These are phyloP conservation scores for Fusarium equiseti DNA, from an alignment of 2,329 filamentous ascomycete genomes.

Conservation along the genomic window DNA sequence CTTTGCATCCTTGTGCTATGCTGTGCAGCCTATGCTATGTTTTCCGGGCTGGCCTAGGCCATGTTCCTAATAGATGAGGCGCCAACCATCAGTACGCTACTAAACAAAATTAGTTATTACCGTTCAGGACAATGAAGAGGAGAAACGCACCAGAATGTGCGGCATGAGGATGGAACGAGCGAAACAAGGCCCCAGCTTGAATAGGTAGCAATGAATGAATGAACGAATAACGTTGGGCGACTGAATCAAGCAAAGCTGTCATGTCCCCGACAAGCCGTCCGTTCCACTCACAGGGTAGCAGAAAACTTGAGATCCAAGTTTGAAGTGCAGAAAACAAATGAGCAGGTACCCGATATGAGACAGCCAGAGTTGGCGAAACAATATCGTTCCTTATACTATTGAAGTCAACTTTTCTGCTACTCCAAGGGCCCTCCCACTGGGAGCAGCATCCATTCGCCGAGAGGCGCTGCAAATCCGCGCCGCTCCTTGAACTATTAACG, in stretches of 20 bases:
- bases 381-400: neutral
- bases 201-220: neutral
- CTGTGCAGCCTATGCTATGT: slow-evolving; percentile 20
- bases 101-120: slow-evolving; percentile 28
- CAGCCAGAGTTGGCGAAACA: neutral
- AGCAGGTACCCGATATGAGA: neutral
- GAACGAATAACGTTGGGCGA: neutral
- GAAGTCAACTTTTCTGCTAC: slow-evolving; percentile 2
- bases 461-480: slow-evolving; percentile 31
- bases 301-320: neutral
- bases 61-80: slow-evolving; percentile 39
- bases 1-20: slow-evolving; percentile 18
- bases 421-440: slow-evolving; percentile 31
- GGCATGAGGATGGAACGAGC: slow-evolving; percentile 10
- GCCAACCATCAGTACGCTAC: slow-evolving; percentile 30
- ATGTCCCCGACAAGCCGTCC: slow-evolving; percentile 30
- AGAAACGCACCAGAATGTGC: slow-evolving; percentile 12
- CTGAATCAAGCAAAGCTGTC: slow-evolving; percentile 14
- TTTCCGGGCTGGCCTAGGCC: slow-evolving; percentile 19
- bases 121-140: slow-evolving; percentile 6
- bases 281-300: neutral
- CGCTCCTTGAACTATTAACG: slow-evolving; percentile 33
- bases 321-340: neutral
- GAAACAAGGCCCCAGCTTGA: slow-evolving; percentile 20
- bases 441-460: slow-evolving; percentile 43